A percentile compares a stretch with the other conserved stretches of the same genome.
Conservation (phyloP, 2,329 filamentous ascomycete species). For the Thielaviopsis punctulata region DNA sequence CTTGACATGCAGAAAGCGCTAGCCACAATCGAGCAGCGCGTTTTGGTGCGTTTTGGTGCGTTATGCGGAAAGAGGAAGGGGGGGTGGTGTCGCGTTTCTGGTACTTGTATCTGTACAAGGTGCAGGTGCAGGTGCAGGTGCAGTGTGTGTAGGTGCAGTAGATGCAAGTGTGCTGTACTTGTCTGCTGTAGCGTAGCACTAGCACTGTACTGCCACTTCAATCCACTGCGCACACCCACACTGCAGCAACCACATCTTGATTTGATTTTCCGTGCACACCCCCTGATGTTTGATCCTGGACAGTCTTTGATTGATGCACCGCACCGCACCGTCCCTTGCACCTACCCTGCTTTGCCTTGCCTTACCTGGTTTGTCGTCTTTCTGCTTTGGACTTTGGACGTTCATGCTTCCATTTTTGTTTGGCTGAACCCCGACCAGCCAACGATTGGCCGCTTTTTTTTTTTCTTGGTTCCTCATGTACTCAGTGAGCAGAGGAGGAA, state of each 20-base stretch:
- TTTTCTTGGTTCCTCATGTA: neutral
- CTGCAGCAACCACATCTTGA: neutral
- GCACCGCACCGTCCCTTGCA: constrained; percentile 5
- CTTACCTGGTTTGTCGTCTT: neutral
- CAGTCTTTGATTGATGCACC: neutral
- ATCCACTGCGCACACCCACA: neutral
- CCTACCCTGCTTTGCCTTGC: neutral
- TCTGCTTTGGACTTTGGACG: neutral
- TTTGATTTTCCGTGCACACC: neutral
- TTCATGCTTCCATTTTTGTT: constrained; percentile 3
- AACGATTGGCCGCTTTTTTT: neutral
- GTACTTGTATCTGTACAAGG: too few species aligned
- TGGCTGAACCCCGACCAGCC: neutral
- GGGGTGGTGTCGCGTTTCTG: too few species aligned
- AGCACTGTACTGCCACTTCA: neutral
- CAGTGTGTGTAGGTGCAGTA: too few species aligned
- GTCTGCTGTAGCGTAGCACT: too few species aligned
- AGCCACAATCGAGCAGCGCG: neutral
- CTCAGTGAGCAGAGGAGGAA: neutral
- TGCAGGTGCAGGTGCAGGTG: too few species aligned
- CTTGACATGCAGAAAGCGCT: neutral
- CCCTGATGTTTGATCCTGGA: neutral
- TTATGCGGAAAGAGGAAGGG: too few species aligned
- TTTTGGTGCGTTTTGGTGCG: neutral
- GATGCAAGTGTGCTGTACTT: neutral